phyloP scores from a whole-genome alignment of 2,329 filamentous ascomycete species.

The Elsinoe batatas region DNA sequence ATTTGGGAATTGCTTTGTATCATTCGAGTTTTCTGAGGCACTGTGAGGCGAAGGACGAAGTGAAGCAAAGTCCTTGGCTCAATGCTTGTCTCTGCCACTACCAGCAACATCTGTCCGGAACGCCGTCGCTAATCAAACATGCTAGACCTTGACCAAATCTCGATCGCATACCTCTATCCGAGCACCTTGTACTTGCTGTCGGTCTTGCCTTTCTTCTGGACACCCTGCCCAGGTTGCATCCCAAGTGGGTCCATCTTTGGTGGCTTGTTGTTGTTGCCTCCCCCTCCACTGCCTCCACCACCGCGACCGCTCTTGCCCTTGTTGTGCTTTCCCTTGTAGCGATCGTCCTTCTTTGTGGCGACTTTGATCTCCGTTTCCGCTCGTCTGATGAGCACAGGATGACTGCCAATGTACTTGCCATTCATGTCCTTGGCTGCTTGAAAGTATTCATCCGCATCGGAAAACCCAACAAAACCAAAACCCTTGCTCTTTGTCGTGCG shows the following conservation, averaged over 20 bases:
- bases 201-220: conserved; percentile 33
- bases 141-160: not conserved
- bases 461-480: conserved; percentile 93
- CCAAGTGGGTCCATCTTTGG: conserved; percentile 31
- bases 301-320: conserved; percentile 26
- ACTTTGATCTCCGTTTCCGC: conserved; percentile 87
- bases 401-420: conserved; percentile 97
- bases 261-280: conserved; percentile 27
- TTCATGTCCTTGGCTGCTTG: conserved; percentile 96
- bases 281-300: not conserved
- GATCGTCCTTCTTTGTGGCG: conserved; percentile 43
- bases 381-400: conserved; percentile 69
- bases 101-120: not conserved
- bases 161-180: conserved; percentile 20
- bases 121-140: not conserved
- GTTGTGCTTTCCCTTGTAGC: conserved; percentile 41
- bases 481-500: conserved; percentile 92
- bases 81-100: not conserved
- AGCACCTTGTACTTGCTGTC: conserved; percentile 29
- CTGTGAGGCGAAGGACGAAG: no score
- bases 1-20: no score
- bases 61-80: not conserved
- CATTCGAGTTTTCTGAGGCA: not conserved
- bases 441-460: conserved; percentile 92
- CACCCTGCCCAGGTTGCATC: conserved; percentile 30